These are phyloP conservation scores for Ilyonectria robusta DNA, from an alignment of 2,329 filamentous ascomycete species.

Conservation along the genomic window DNA sequence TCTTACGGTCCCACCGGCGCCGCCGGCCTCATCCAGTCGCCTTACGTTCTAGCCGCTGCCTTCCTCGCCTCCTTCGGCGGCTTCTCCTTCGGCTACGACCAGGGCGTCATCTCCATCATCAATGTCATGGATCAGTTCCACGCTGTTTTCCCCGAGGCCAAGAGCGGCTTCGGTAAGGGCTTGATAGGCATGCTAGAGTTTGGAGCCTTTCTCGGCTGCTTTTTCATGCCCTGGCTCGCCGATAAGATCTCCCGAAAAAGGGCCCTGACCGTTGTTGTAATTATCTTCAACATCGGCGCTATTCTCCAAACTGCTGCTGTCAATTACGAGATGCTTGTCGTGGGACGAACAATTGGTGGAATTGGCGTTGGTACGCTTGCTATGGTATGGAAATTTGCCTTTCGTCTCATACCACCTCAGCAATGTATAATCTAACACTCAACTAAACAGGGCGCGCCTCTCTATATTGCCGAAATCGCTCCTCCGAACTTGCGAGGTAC, in stretches of 20 bases:
- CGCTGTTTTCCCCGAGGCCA: slow-evolving; percentile 52
- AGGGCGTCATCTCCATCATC: slow-evolving; percentile 56
- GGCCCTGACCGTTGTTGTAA: slow-evolving; percentile 64
- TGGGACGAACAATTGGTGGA: slow-evolving; percentile 69
- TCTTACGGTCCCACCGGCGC: slow-evolving; percentile 22
- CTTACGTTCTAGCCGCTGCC: slow-evolving; percentile 58
- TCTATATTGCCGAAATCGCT: slow-evolving; percentile 49
- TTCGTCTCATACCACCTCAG: neutral
- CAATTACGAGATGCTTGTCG: slow-evolving; percentile 63
- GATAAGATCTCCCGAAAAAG: slow-evolving; percentile 64
- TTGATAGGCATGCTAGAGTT: slow-evolving; percentile 48
- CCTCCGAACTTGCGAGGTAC: slow-evolving; percentile 48
- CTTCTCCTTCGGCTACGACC: slow-evolving; percentile 52
- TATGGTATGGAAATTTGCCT: slow-evolving; percentile 53
- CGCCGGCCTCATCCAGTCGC: slow-evolving; percentile 27
- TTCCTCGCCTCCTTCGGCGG: slow-evolving; percentile 54
- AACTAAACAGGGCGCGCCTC: slow-evolving; percentile 32
- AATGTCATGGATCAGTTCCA: slow-evolving; percentile 61
- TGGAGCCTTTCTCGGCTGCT: slow-evolving; percentile 31
- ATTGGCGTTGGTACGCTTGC: slow-evolving; percentile 66
- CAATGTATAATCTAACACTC: neutral
- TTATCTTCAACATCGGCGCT: slow-evolving; percentile 68
- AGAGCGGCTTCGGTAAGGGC: slow-evolving; percentile 35
- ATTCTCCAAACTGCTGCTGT: slow-evolving; percentile 66
- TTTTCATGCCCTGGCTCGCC: slow-evolving; percentile 26